These are phyloP conservation scores for Dipteronia sinensis DNA, from an alignment of 345 rosid species.

Conservation along the genomic window DNA sequence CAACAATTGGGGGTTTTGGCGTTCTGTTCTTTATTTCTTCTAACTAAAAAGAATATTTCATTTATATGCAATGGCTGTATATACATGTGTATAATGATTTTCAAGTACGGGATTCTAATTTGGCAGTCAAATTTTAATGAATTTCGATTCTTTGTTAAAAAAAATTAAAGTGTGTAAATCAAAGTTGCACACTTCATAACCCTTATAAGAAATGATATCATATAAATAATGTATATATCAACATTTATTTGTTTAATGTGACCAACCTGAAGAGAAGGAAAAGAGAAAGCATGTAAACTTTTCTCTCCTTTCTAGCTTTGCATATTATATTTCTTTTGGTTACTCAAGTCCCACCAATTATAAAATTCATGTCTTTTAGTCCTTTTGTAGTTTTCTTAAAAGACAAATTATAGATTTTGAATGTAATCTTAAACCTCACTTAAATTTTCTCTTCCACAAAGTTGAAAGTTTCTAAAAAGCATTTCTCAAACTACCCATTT, in stretches of 20 bases:
- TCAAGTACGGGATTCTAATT: too few species aligned
- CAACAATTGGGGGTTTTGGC: slow-evolving; percentile 22
- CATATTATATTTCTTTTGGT: slow-evolving; percentile 37
- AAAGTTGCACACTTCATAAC: too few species aligned
- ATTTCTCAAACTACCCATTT: too few species aligned
- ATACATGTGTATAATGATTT: too few species aligned
- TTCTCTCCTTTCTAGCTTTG: slow-evolving; percentile 33
- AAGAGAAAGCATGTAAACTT: slow-evolving; percentile 50
- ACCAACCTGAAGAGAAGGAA: slow-evolving; percentile 17
- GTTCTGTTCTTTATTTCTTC: neutral
- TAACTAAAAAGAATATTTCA: too few species aligned
- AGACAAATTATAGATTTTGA: neutral
- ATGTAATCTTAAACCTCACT: neutral
- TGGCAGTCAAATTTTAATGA: too few species aligned
- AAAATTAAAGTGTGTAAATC: too few species aligned
- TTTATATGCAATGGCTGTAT: too few species aligned
- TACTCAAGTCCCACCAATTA: slow-evolving; percentile 33
- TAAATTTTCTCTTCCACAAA: neutral
- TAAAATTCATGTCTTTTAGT: slow-evolving; percentile 35
- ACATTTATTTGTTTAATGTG: too few species aligned
- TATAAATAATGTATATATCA: too few species aligned
- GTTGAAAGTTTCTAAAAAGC: neutral
- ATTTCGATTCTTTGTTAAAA: too few species aligned
- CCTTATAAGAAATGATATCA: too few species aligned
- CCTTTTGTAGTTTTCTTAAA: slow-evolving; percentile 7